Evolutionary conservation across 2,329 filamentous ascomycete species (phyloP), one percentile per base, ranked within the genome.

Genomic region (Aspergillus melleus): DNA sequence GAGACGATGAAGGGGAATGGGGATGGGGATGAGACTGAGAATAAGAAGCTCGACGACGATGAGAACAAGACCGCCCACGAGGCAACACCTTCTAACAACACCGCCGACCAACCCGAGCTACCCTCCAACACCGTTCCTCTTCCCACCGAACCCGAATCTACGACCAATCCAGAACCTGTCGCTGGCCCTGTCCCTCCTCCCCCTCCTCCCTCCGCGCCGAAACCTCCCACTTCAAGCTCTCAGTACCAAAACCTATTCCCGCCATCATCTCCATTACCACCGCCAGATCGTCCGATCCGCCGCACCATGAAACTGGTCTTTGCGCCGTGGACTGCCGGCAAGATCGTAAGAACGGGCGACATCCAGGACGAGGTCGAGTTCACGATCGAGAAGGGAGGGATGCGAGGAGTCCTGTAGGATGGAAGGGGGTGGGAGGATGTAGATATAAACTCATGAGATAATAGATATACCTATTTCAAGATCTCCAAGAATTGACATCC

Each of bases 221-320:
- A 36, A 2, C 32, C 42, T 10, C 14, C 19, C 12, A 22, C 5
- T 22, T 3, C 44, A 47, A 44, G 36, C 52, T 39, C 26, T 26
- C 51, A 22, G 6, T 8, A 4, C 30, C 44, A 16, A 12, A 30
- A 5, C 20, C 46, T 50, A n/a, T 22, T 46, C 36, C 24, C 24
- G 16, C n/a, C 57, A 6, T 49, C 39, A 16, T 26, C 49, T 11
- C 9, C 49, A 46, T 19, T 46, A 11, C 9, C 49, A 46, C 22
- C 24, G 52, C 51, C 52, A 4, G 52, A 64, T 11, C 55, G 57
- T 16, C 59, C 61, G 46, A 72, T 90, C 87, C 84, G 84, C 64
- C 81, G 94, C 60, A 91, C 87, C 81, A 87, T 96, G 82, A 96
- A 93, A 75, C 85, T 98, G 9, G 94, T 96, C 1, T 98, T 96